Conservation (phyloP, 331 rosid genomes). For the Saraca asoca region DNA sequence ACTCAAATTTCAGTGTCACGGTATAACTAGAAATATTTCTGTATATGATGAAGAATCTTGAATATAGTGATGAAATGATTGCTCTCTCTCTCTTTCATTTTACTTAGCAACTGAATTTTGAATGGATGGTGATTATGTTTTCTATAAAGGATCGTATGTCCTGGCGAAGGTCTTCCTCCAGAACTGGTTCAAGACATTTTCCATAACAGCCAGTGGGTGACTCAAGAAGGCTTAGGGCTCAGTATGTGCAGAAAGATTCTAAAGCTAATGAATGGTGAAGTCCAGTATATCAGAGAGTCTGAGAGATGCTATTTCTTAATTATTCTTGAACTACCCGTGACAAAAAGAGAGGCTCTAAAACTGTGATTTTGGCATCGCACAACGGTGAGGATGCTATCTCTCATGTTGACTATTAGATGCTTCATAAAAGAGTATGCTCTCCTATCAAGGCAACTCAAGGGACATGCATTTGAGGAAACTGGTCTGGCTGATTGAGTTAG, state of each 20-base stretch:
- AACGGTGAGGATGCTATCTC: too few species aligned
- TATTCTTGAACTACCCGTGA: constrained; percentile 79
- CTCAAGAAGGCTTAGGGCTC: constrained; percentile 89
- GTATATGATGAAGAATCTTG: not conserved
- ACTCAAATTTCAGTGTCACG: too few species aligned
- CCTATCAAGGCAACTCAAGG: constrained; percentile 36
- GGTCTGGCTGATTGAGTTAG: constrained; percentile 28
- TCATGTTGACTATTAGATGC: not conserved
- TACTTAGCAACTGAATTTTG: constrained; percentile 9
- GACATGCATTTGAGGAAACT: constrained; percentile 34
- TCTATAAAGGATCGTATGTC: constrained; percentile 78
- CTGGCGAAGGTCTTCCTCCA: constrained; percentile 95
- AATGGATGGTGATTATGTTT: constrained; percentile 28
- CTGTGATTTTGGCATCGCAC: constrained; percentile 36
- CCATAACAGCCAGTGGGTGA: constrained; percentile 73
- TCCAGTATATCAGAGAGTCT: constrained; percentile 91
- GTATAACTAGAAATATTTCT: too few species aligned
- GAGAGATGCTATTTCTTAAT: constrained; percentile 84
- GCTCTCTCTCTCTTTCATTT: constrained; percentile 10
- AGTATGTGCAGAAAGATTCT: constrained; percentile 94
- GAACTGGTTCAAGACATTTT: constrained; percentile 94
- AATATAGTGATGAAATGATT: constrained; percentile 7
- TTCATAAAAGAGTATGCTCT: constrained; percentile 28
- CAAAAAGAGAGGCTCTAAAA: constrained; percentile 42
- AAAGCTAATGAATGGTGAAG: constrained; percentile 90